Base-by-base conservation (phyloP, 345 rosid genomes). In the Garcia nutans region DNA sequence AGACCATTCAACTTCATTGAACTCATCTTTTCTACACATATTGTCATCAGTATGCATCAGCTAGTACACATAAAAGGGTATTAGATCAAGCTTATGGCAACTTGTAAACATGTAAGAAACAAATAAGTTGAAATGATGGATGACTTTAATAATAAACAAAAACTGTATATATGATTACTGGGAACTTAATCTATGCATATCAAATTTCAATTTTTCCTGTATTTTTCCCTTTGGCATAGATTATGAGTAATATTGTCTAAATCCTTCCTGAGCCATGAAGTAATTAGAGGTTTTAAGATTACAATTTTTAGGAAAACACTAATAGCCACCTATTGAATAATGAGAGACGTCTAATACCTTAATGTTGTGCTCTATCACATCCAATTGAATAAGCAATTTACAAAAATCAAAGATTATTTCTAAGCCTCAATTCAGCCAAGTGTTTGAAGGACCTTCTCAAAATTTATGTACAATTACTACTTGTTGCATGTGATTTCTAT, bases 1-100 rank as follows among this genome's bases (percentile, higher is more conserved):
- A 26, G 89, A 85, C 97, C 99, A 91, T 71, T 88, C 94, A 75
- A 87, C 87, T 85, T 80, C 76, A 86, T 89, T 90, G 72, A 90
- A 89, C 81, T 95, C 99, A 81, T 88, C 87, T 44, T 73, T 87
- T 86, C 80, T 86, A 55, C 76, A 74, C 70, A 68, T 76, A 61
- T 80, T 86, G 79, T 78, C 86, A 45, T 76, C 86, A 81, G 75
- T 75, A 20, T 65, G 76, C 86, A 93, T 76, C 76, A 90, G 84
- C 99, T 95, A 72, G 47, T 55, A 76, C 10, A 83, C 56, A 24
- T 22, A 63, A 59, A 76, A 63, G 65, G 50, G 24, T 65, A 65
- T 77, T 31, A 79, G 70, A 69, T 22, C 57, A 65, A 69, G 44
- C 69, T 58, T 60, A 19, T 47, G 44, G 16, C 37, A 65, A 41